Base-by-base conservation (phyloP, 768 basidiomycete species). In the Auriscalpium orientale region DNA sequence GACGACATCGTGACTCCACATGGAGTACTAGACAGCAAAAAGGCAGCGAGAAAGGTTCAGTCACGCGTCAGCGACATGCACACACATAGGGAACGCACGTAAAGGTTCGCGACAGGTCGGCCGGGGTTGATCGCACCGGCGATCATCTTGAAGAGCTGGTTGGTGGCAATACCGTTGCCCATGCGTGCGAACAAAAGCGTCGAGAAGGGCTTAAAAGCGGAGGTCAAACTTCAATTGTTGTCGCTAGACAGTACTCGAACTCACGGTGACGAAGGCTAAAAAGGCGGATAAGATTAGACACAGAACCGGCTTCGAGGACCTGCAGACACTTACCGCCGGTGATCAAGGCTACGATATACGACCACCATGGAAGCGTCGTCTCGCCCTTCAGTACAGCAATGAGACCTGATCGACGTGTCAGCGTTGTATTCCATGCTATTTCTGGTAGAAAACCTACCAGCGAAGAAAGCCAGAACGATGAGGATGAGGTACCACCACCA, bases 1-100 rank as follows among this genome's bases (percentile, higher is more conserved):
- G 40, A 85, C 71, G 48, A 82, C 77, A 59, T 82, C 81, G 59
- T 83, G 81, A 62, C 81, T 82, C 82, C 83, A 84, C 80, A 83
- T 83, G 0, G 80, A 77, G 68, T 83, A 84, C 81, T 83, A 45
- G 28, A 28, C 22, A 8, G 4, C 4, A 1, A 7, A 28, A 3
- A 4, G 28, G 4, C 28, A 28, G 28, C 28, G 28, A 28, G 10
- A 33, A 7, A 11, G 16, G 8, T 40, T 34, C 45, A 7, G 36
- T 34, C 46, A 21, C 38, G 22, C 1, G 11, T 20, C 7, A 0
- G 43, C 2, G 40, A 40, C 12, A 46, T 12, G 6, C 2, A 28
- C 12, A 11, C 18, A 43, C 33, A 7, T 4, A 28, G 7, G 28
- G 28, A 28, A 7, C 28, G 28, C 28, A 84, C 81, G 63, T 86